Base-by-base conservation (phyloP, 2,329 filamentous ascomycete species). In the Shiraia sp. region DNA sequence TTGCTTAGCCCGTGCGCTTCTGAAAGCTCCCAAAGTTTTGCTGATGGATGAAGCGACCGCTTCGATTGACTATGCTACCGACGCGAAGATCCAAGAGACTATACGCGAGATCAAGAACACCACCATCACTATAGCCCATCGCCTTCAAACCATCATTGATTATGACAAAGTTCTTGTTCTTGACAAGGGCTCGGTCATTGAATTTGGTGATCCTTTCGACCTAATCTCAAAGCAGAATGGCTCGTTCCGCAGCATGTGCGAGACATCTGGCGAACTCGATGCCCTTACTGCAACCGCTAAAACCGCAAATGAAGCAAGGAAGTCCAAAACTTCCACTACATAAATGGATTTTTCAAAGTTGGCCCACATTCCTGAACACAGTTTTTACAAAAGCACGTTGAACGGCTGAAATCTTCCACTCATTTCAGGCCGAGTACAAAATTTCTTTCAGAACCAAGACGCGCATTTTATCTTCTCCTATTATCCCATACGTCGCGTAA, bases 41-140 rank as follows among this genome's bases (percentile, higher is more conserved):
- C 86, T 99, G 63, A 97, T 99, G 93, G 93, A 99, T 70, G 93
- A 99, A 75, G 93, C 93, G 1, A 99, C 93, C 0, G 93, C 93
- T 0, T 95, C 89, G 0, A 97, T 99, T 62, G 93, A 99, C 72
- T 97, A 97, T 71, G 87, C 85, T 4, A 99, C 93, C 2, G 93
- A 99, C 62, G 79, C 86, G 35, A 96, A 96, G 74, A 97, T 99
- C 55, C 93, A 99, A 71, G 90, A 89, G 59, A 97, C 93, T 0
- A 91, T 99, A 47, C 86, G 90, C n/a, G 88, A 96, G 68, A 80
- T 97, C 57, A 87, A 85, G 53, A 79, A 90, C 68, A 99, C 93
- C 0, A 96, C 95, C 46, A 88, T 97, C 65, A 97, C 93, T 0
- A 97, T 99, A 61, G 93, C 93, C 1, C 93, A 99, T 71, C 83